Evolutionary conservation across 1,139 yeast species (phyloP), one percentile per base, ranked within the genome.

Genomic region (Sugiyamaella xylanicola): DNA sequence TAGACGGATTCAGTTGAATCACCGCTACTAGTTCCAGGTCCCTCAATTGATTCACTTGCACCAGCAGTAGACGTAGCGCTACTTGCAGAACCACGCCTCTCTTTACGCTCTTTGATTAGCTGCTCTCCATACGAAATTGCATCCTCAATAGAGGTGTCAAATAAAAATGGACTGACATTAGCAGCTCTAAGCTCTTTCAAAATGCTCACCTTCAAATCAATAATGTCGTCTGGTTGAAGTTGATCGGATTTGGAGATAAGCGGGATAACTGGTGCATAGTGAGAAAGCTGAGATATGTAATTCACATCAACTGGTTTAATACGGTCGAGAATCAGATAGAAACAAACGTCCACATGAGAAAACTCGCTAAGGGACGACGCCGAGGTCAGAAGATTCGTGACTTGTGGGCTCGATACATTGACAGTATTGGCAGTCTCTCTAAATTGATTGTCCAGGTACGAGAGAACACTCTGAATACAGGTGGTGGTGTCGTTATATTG

Each of bases 301-400:
- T 64, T 66, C 19, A 68, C 40, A 48, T 68, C 72, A 15, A 56
- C 56, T 9, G 60, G 59, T 45, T 55, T 62, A 16, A 68, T 51
- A 3, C 58, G 52, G 42, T 56, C 59, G 15, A 57, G 49, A 4
- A 70, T 57, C 37, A 68, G 51, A 44, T 68, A 70, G 13, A 70
- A 56, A 50, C 71, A 68, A 3, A 63, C 72, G 49, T 70, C 73
- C 11, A 64, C 70, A 40, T 67, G 68, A 3, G 68, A 59, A 40
- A 66, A 62, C 32, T 64, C 71, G 2, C 63, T 53, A 22, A 68
- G 55, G 1, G 69, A 62, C 4, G 65, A 51, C 0, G 71, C 62
- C 16, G 69, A 62, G 3, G 67, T 58, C 44, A 70, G 59, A 21
- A 69, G 51, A 20, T 62, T 59, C 16, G 61, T 36, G 20, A 63